Percentiles rank a stretch among this genome's conserved stretches.
Conservation (phyloP, 805 yeast species). For the Kazachstania kunashirensis region DNA sequence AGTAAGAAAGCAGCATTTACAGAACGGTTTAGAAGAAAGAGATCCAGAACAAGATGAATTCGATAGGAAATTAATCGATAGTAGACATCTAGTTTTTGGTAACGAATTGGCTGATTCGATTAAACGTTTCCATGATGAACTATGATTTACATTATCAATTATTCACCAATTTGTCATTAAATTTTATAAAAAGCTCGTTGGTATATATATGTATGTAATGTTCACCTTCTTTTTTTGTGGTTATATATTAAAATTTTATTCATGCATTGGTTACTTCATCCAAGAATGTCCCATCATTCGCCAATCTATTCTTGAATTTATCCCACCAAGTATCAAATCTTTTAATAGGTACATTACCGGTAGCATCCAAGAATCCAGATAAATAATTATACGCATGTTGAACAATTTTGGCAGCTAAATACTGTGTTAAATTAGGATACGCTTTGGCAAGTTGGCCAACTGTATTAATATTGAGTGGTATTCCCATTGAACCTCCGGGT, state of each 20-base stretch:
- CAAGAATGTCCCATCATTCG: constrained; percentile 74
- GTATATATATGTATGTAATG: background rate
- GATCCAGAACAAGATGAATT: constrained; percentile 28
- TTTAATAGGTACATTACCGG: constrained; percentile 78
- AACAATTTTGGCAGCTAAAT: constrained; percentile 77
- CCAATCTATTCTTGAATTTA: constrained; percentile 65
- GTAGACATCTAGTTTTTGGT: constrained; percentile 66
- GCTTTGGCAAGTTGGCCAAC: constrained; percentile 27
- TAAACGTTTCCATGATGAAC: constrained; percentile 33
- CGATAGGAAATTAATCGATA: constrained; percentile 34
- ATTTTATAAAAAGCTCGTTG: background rate
- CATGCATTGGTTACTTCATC: constrained; percentile 35
- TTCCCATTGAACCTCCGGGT: constrained; percentile 13
- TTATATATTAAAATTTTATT: background rate
- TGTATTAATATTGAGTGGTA: constrained; percentile 13
- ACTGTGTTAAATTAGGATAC: constrained; percentile 40
- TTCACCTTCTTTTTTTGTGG: too few relatives aligned
- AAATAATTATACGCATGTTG: constrained; percentile 85
- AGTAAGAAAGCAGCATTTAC: constrained; percentile 19
- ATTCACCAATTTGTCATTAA: background rate
- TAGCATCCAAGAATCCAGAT: constrained; percentile 72
- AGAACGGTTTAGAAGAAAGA: constrained; percentile 20
- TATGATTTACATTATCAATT: constrained; percentile 1
- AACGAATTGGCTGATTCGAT: constrained; percentile 58
- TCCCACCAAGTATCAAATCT: constrained; percentile 94